A percentile compares a stretch with the other conserved stretches of the same genome.
Evolutionary conservation across 192 early-diverging fungal species (phyloP).

Genomic region (Cetraspora pellucida): DNA sequence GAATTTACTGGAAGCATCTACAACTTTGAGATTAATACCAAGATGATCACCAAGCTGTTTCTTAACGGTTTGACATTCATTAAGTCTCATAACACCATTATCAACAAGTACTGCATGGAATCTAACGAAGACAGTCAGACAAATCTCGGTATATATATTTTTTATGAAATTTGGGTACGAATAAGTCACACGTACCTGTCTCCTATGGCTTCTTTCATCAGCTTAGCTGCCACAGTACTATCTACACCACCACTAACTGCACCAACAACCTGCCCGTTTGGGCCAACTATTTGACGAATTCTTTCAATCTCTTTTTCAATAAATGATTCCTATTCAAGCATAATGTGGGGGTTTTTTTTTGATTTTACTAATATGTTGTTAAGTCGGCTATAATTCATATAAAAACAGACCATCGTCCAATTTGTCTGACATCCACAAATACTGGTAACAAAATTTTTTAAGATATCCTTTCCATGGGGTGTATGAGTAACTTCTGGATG

Average conservation of each 20-base stretch:
- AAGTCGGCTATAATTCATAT: neutral
- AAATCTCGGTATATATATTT: neutral
- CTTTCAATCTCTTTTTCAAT: conserved; percentile 97
- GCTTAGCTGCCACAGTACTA: conserved; percentile 91
- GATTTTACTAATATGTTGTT: neutral
- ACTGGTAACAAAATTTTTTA: conserved; percentile 93
- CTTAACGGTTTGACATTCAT: conserved; percentile 89
- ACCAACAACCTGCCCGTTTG: conserved; percentile 90
- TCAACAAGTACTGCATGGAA: conserved; percentile 99
- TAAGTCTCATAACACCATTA: conserved; percentile 98
- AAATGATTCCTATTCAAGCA: conserved; percentile 61
- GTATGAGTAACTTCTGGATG: conserved; percentile 99
- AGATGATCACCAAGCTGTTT: conserved; percentile 83
- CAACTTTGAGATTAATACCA: conserved; percentile 94
- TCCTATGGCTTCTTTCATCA: conserved; percentile 97
- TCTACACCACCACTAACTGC: conserved; percentile 98
- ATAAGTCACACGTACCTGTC: conserved; percentile 58
- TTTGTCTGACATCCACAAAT: conserved; percentile 82
- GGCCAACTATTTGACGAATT: conserved; percentile 88
- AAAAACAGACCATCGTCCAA: conserved; percentile 86
- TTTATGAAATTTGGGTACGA: neutral
- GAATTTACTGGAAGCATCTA: conserved; percentile 86
- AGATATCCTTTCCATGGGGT: conserved; percentile 73
- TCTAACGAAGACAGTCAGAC: neutral
- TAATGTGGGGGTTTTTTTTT: neutral